Base-by-base conservation (phyloP, 2,329 filamentous ascomycete genomes). In the Colletotrichum aenigma region DNA sequence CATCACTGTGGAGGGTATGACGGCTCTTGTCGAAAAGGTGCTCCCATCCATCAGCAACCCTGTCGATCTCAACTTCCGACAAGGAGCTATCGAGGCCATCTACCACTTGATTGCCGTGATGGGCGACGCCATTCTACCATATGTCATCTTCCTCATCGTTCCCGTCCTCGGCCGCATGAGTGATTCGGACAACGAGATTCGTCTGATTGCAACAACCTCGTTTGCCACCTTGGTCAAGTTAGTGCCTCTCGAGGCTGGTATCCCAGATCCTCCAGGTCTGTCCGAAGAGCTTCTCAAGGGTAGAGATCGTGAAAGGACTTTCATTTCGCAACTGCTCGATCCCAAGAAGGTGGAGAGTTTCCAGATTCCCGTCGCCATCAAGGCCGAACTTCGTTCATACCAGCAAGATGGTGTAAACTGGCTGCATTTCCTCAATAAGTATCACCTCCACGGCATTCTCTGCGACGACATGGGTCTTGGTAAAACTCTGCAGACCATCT, bases 401-500 rank as follows among this genome's bases (percentile, higher is more conserved):
- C 97, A 99, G 84, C 97, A 99, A 84, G 97, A 99, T 70, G 97
- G 97, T 83, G 96, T 99, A 82, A 99, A 99, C 83, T 99, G 97
- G 97, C 91, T 99, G 67, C 93, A 97, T 72, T 99, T 99, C 87
- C 93, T 99, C 79, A 99, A 99, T 84, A 96, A 96, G 74, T 99
- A 98, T 83, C 96, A 99, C 81, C 91, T 99, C 2, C 97, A 99
- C 80, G 97, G 97, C 65, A 98, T 99, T 84, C 94, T 99, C 75
- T 99, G 97, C 83, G 97, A 99, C 81, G 97, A 99, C 84, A 99
- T 99, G 97, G 97, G 97, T 81, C 94, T 99, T 32, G 97, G 97
- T 66, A 99, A 99, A 87, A 99, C 97, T 2, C 87, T 99, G 13
- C 97, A 99, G 84, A 99, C 97, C 0, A 91, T 99, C 26, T 99